Evolutionary conservation across 495 filamentous ascomycete genomes (phyloP).

Genomic region (Talaromyces borbonicus): DNA sequence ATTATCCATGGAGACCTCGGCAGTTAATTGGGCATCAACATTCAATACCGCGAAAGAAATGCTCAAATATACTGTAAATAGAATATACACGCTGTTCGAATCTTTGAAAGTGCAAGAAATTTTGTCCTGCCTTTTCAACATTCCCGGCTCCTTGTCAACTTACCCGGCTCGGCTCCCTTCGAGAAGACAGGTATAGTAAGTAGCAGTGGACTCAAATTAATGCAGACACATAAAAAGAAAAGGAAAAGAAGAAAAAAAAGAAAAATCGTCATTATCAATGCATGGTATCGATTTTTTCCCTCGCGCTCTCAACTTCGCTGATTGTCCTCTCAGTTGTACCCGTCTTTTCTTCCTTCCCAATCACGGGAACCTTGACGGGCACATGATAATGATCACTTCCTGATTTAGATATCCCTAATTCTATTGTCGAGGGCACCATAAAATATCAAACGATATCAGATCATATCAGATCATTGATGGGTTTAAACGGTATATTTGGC

Average conservation of each 20-base stretch:
- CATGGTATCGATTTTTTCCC: conserved; percentile 8
- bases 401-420: too few relatives aligned
- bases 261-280: conserved; percentile 6
- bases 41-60: background rate
- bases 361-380: too few relatives aligned
- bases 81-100: conserved; percentile 8
- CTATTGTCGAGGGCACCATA: too few relatives aligned
- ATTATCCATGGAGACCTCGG: too few relatives aligned
- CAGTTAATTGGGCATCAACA: too few relatives aligned
- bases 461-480: background rate
- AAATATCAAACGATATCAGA: too few relatives aligned
- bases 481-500: conserved; percentile 78
- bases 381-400: too few relatives aligned
- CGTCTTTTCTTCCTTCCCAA: background rate
- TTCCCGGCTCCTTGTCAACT: too few relatives aligned
- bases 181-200: conserved; percentile 5
- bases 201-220: conserved; percentile 2
- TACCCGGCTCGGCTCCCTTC: too few relatives aligned
- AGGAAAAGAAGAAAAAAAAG: background rate
- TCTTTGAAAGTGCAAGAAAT: background rate
- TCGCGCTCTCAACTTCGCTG: background rate
- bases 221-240: conserved; percentile 1
- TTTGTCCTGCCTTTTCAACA: too few relatives aligned
- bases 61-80: too few relatives aligned
- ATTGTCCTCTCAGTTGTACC: background rate